phyloP scores from a whole-genome alignment of 768 basidiomycete species.

The Mycena albidolilacea region DNA sequence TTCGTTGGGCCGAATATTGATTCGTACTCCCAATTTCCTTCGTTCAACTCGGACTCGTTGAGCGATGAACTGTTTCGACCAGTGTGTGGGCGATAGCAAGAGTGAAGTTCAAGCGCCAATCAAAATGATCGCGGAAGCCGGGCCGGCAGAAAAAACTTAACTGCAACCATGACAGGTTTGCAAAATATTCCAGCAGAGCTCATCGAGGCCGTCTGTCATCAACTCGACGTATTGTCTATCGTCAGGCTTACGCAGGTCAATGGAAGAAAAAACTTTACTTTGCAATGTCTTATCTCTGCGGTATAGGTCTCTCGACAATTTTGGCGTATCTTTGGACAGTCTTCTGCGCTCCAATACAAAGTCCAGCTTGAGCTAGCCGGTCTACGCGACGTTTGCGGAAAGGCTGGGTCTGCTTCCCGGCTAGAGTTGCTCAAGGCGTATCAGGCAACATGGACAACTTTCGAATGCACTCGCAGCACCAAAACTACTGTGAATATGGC shows the following conservation, averaged over 20 bases:
- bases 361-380: conserved; percentile 47
- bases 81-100: too few species aligned
- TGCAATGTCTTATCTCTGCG: neutral
- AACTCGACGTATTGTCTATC: conserved; percentile 49
- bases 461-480: conserved; percentile 41
- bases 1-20: too few species aligned
- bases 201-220: conserved; percentile 40
- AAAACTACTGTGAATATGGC: conserved; percentile 34
- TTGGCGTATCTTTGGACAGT: conserved; percentile 44
- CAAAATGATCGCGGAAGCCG: too few species aligned
- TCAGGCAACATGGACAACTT: conserved; percentile 47
- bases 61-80: too few species aligned
- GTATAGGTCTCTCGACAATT: conserved; percentile 50
- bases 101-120: too few species aligned
- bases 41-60: too few species aligned
- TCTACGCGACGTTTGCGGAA: conserved; percentile 42
- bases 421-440: conserved; percentile 45
- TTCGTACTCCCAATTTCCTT: too few species aligned
- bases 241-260: conserved; percentile 46
- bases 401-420: conserved; percentile 42
- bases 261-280: neutral
- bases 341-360: conserved; percentile 47
- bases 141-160: neutral
- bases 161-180: conserved; percentile 3
- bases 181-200: conserved; percentile 49